phyloP scores from a whole-genome alignment of 208 protist species.

The Phytomonas sp. region DNA sequence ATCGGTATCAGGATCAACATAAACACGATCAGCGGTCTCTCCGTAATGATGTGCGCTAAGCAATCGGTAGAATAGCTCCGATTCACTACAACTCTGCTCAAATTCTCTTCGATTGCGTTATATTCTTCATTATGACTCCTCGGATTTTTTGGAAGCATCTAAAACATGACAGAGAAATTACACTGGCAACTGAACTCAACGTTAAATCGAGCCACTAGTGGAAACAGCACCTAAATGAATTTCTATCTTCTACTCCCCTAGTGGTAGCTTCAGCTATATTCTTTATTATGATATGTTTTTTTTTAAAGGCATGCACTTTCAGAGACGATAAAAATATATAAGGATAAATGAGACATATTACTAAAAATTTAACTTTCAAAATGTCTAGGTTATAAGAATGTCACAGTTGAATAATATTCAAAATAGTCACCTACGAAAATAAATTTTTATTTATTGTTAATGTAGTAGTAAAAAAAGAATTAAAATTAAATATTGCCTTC shows the following conservation, averaged over 20 bases:
- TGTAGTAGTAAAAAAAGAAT: conserved; percentile 7
- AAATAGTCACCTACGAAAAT: neutral
- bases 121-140: conserved; percentile 9
- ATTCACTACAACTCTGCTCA: conserved; percentile 32
- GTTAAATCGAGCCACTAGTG: neutral
- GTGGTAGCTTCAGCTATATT: neutral
- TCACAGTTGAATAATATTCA: neutral
- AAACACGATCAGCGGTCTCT: conserved; percentile 15
- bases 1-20: neutral
- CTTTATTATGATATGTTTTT: neutral
- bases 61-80: conserved; percentile 35
- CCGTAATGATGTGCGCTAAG: conserved; percentile 16
- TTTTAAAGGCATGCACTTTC: neutral
- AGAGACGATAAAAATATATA: conserved; percentile 4
- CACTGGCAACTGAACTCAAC: neutral
- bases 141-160: neutral
- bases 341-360: conserved; percentile 9
- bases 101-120: conserved; percentile 18
- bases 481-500: neutral
- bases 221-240: neutral
- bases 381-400: neutral
- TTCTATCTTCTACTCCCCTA: neutral
- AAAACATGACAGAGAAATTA: neutral
- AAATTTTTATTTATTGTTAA: neutral
- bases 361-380: neutral